Conservation (phyloP, 1,139 yeast genomes). For the Zygoascus sp. region DNA sequence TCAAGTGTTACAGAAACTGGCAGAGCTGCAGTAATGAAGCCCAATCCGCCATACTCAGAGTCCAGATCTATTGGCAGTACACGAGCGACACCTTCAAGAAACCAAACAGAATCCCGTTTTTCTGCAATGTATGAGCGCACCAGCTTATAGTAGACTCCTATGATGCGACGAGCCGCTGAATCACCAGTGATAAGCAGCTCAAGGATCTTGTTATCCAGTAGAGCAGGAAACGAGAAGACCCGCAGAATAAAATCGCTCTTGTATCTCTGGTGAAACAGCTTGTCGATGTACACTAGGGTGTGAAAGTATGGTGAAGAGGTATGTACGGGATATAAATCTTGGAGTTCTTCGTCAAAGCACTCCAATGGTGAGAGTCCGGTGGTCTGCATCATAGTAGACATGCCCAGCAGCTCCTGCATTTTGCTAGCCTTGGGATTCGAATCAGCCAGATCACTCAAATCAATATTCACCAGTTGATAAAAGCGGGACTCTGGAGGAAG, state of each 20-base stretch:
- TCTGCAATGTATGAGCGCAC: constrained; percentile 77
- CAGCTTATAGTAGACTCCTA: constrained; percentile 80
- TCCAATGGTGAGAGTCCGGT: constrained; percentile 45
- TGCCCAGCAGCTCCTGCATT: constrained; percentile 10
- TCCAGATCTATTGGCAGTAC: constrained; percentile 50
- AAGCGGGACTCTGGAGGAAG: constrained; percentile 58
- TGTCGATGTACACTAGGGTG: constrained; percentile 80
- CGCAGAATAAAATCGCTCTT: constrained; percentile 82
- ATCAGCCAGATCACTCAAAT: constrained; percentile 62
- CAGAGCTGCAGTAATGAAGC: constrained; percentile 35
- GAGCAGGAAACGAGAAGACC: constrained; percentile 90
- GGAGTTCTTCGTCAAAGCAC: constrained; percentile 82
- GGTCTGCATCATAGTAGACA: constrained; percentile 12
- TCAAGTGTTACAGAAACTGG: constrained; percentile 23
- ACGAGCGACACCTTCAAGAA: constrained; percentile 82
- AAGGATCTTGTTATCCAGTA: constrained; percentile 73
- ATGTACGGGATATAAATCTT: constrained; percentile 81
- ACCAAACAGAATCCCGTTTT: constrained; percentile 90
- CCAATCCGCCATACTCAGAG: constrained; percentile 36
- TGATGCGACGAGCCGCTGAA: constrained; percentile 78
- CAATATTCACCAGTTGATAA: constrained; percentile 45
- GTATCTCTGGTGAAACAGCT: constrained; percentile 69
- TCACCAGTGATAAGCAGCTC: constrained; percentile 80
- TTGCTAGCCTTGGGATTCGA: constrained; percentile 38
- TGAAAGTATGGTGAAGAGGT: constrained; percentile 79